Evolutionary conservation across 495 filamentous ascomycete genomes (phyloP).

Genomic region (Aspergillus campestris): DNA sequence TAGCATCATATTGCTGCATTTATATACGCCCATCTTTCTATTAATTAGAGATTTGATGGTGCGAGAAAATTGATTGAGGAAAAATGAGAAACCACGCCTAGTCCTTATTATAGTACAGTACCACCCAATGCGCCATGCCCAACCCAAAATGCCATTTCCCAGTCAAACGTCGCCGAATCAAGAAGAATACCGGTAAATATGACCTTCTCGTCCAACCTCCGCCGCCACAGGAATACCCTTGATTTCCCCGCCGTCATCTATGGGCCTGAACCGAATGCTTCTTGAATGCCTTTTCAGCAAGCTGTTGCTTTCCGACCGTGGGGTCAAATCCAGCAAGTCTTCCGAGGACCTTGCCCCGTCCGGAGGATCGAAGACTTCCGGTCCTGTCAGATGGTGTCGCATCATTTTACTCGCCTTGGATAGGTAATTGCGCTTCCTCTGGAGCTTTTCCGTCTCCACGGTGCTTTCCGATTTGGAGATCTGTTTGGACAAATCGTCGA

Average conservation of each 20-base stretch:
- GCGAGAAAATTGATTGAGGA: too few species aligned
- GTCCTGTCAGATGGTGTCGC: conserved; percentile 25
- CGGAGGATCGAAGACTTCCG: conserved; percentile 24
- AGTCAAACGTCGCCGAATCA: background rate
- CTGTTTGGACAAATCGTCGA: conserved; percentile 39
- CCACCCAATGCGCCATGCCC: too few species aligned
- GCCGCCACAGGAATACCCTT: conserved; percentile 42
- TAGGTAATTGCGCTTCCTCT: conserved; percentile 36
- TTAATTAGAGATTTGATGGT: too few species aligned
- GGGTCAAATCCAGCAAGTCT: conserved; percentile 26
- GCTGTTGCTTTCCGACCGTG: conserved; percentile 17
- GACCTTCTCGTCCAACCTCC: conserved; percentile 33
- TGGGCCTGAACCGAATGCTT: conserved; percentile 18
- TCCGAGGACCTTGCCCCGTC: conserved; percentile 9
- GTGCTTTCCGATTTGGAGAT: conserved; percentile 14
- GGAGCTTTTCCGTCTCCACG: conserved; percentile 19
- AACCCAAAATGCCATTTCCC: too few species aligned
- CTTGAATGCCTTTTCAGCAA: conserved; percentile 21
- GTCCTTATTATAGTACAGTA: too few species aligned
- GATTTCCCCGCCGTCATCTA: conserved; percentile 31
- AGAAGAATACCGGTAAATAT: conserved; percentile 29
- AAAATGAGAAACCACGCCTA: too few species aligned
- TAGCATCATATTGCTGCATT: too few species aligned
- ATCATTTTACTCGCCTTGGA: conserved; percentile 26
- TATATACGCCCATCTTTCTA: too few species aligned